Evolutionary conservation across 345 rosid genomes (phyloP).

Genomic region (Boechera divaricarpa): DNA sequence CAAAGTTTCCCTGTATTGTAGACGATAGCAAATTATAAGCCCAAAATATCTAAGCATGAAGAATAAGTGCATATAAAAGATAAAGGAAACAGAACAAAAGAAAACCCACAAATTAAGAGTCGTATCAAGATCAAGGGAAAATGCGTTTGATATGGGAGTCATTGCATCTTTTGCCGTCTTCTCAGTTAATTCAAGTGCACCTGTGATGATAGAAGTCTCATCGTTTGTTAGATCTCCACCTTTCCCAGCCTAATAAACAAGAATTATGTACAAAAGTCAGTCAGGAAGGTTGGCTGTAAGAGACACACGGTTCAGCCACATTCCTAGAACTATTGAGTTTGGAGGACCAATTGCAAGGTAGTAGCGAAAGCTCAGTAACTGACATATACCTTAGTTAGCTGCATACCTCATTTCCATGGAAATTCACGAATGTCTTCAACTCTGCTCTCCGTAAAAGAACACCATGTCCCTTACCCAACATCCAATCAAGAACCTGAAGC

Average conservation of each 20-base stretch:
- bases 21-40: conserved; percentile 21
- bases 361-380: background rate
- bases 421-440: conserved; percentile 85
- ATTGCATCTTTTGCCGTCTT: conserved; percentile 94
- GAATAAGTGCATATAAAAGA: conserved; percentile 18
- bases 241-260: conserved; percentile 78
- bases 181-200: conserved; percentile 94
- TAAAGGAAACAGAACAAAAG: conserved; percentile 31
- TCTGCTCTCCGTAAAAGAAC: conserved; percentile 92
- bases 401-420: conserved; percentile 90
- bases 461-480: conserved; percentile 96
- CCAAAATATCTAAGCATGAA: background rate
- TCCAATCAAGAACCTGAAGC: conserved; percentile 87
- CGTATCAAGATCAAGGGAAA: conserved; percentile 98
- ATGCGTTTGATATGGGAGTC: conserved; percentile 93
- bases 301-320: conserved; percentile 1
- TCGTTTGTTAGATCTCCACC: conserved; percentile 92
- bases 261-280: conserved; percentile 17
- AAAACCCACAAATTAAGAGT: conserved; percentile 85
- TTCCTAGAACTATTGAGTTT: background rate
- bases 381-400: background rate
- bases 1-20: conserved; percentile 69
- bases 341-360: background rate
- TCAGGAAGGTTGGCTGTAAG: conserved; percentile 11
- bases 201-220: conserved; percentile 94